Evolutionary conservation across 2,329 filamentous ascomycete species (phyloP), one percentile per base, ranked within the genome.

Genomic region (Raffaelea arxii): DNA sequence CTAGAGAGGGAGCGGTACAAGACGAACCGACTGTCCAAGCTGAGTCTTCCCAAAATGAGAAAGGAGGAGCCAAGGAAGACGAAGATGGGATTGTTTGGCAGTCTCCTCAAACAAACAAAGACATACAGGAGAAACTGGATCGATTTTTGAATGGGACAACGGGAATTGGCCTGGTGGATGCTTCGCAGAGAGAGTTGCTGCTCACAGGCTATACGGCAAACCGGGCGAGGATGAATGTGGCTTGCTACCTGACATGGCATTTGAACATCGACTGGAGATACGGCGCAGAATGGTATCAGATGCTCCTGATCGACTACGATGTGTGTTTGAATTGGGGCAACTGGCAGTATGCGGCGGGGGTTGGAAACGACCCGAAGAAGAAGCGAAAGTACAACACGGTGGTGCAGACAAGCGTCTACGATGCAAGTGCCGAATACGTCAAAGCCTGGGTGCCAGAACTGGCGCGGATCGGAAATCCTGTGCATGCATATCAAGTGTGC

Each of bases 331-430:
- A 90, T 54, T 91, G 84, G 84, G 80, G 80, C 10, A 89, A 88
- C 56, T 90, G 85, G 86, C 84, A 89, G 60, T 91, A 91, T 51
- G 77, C 86, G 1, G 75, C 85, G 0, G 86, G 86, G 0, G 84
- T 91, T 0, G 86, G 86, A 7, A 90, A 89, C 53, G 85, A 91
- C 54, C 86, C 85, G 0, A 79, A 80, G 6, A 77, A 84, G 6
- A 76, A 77, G 0, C 70, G 86, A n/a, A 76, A 85, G 14, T 90
- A 90, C 69, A 91, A 91, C 56, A 84, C 85, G 0, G 78, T 91
- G 42, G 90, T 90, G 60, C 86, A 91, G 59, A 82, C 80, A 0
- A 77, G 85, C 38, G 84, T 89, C 52, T 90, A 91, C 57, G 86
- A 91, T 58, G 71, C 72, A 2, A 65, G 78, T 0, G 86, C 83